Conservation (phyloP, 805 yeast species). For the Suhomyces emberorum region DNA sequence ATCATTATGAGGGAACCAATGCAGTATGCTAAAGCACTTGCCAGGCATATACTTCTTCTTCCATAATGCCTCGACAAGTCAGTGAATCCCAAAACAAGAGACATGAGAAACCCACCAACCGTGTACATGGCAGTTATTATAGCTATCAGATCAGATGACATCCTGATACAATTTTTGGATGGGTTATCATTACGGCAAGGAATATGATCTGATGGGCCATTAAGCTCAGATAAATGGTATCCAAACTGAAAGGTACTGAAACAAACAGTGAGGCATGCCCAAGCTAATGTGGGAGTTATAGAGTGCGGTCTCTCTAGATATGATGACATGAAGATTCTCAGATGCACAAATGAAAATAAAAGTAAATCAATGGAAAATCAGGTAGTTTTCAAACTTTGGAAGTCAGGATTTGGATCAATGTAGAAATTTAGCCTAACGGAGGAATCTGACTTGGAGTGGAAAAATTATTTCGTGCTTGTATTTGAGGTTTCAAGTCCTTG, state of each 20-base stretch:
- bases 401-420: too few species aligned
- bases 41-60: conserved; percentile 20
- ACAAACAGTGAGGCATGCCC: conserved; percentile 35
- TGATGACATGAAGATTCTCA: too few species aligned
- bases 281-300: conserved; percentile 29
- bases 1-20: conserved; percentile 29
- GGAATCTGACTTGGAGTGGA: too few species aligned
- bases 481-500: too few species aligned
- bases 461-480: too few species aligned
- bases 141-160: conserved; percentile 20
- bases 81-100: conserved; percentile 27
- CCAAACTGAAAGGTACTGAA: conserved; percentile 39
- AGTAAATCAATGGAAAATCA: too few species aligned
- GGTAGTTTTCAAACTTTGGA: too few species aligned
- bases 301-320: conserved; percentile 15
- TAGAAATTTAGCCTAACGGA: too few species aligned
- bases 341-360: too few species aligned
- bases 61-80: conserved; percentile 22
- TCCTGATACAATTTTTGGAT: conserved; percentile 23
- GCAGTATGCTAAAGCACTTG: conserved; percentile 10
- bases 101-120: conserved; percentile 34
- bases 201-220: conserved; percentile 30
- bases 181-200: conserved; percentile 16
- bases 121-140: conserved; percentile 33
- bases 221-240: conserved; percentile 37